Conservation (phyloP, 225 moss, liverwort and hornwort genomes). For the Pseudoscleropodium purum region DNA sequence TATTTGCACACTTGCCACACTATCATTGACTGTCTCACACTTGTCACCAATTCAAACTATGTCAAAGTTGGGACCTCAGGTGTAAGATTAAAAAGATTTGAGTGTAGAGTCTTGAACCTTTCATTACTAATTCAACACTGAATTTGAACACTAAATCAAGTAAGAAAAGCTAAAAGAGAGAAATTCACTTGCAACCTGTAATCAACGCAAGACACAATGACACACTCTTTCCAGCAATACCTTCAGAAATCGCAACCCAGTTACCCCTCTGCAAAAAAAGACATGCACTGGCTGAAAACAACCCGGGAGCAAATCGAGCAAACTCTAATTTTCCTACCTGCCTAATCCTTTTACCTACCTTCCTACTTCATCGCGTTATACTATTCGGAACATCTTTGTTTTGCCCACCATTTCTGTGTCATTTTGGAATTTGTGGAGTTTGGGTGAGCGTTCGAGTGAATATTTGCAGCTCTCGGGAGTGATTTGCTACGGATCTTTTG, state of each 20-base stretch:
- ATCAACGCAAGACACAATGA: background rate
- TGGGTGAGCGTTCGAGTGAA: background rate
- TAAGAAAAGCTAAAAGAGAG: background rate
- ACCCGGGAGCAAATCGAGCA: no score
- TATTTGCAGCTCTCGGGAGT: fast-evolving
- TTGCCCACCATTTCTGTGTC: no score
- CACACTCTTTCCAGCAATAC: background rate
- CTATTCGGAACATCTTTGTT: no score
- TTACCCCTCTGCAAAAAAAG: background rate
- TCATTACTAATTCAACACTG: background rate
- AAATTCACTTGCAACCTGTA: background rate
- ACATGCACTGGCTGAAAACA: background rate
- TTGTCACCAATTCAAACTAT: no score
- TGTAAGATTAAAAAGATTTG: no score
- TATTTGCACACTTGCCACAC: no score
- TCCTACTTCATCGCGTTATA: no score
- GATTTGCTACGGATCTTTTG: background rate
- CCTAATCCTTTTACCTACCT: no score
- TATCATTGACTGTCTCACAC: no score
- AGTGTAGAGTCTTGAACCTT: background rate
- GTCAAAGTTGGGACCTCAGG: no score
- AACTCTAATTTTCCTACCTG: no score
- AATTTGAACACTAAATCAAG: background rate
- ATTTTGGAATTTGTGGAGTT: no score
- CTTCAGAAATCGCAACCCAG: background rate